Evolutionary conservation across 371 early-diverging fungal genomes (phyloP), one percentile per base, ranked within the genome.

Genomic region (Haplosporangium sp.): DNA sequence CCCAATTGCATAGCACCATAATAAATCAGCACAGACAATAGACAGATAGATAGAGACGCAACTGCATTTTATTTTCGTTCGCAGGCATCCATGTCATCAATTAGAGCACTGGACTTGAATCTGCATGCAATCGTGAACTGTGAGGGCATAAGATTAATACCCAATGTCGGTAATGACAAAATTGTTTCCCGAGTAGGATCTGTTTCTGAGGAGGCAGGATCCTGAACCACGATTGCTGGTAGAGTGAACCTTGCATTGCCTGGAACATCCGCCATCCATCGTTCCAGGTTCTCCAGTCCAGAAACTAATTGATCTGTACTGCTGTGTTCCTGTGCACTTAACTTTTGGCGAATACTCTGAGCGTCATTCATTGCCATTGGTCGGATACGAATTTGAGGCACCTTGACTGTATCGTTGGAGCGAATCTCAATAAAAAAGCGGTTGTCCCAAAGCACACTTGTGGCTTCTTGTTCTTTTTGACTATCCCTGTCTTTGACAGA

Each of bases 391-490:
- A 62, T 18, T 0, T 42, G 14, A 14, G 20, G 14, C 37, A 16
- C 38, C 29, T n/a, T 16, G 11, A n/a, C 48, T 29, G 29, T 4
- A 29, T 29, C 29, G 14, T 29, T 13, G 23, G 14, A 18, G 0
- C 46, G 38, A n/a, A 67, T 47, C 36, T 55, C 55, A 23, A 76
- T 36, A 42, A 71, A 71, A 50, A 61, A 71, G 0, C 72, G 67
- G 10, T 67, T 59, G 54, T 76, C 71, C 77, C 77, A 76, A 2
- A 76, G 55, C 23, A 71, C 38, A 36, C 14, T n/a, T 10, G 20
- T 2, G 6, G 13, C 14, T 23, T 59, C 54, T 47, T 54, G 29
- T 29, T 29, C 29, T 4, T 48, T 18, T 38, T 21, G 23, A 29
- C 42, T 38, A 14, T 6, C 16, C 41, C 20, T 56, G 20, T 10